A percentile compares a stretch with the other conserved stretches of the same genome.
These are phyloP conservation scores for Fusarium falciforme DNA, from an alignment of 2,329 filamentous ascomycete genomes.

Conservation along the genomic window DNA sequence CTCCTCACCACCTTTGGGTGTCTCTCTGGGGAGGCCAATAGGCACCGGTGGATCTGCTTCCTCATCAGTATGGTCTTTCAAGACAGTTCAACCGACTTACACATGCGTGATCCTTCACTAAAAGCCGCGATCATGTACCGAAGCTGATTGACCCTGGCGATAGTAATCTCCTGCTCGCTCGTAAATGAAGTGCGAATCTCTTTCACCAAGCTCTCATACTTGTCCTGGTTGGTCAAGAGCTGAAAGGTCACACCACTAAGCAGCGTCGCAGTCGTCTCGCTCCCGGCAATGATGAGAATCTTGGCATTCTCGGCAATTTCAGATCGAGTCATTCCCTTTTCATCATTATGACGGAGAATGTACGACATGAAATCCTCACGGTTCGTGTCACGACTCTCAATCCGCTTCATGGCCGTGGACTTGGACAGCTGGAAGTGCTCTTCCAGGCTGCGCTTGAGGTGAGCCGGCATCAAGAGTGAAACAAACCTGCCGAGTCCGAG, in stretches of 20 bases:
- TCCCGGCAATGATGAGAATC: conserved; percentile 4
- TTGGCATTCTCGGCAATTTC: not conserved
- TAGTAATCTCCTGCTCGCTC: not conserved
- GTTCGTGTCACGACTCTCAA: not conserved
- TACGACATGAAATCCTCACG: not conserved
- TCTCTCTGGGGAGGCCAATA: not conserved
- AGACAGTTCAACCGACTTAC: not conserved
- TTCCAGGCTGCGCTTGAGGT: not conserved
- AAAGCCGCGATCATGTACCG: conserved; percentile 4
- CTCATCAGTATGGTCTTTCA: not conserved
- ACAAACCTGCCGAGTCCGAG: not conserved
- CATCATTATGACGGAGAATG: not conserved
- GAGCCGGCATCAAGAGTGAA: not conserved
- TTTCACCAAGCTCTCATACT: not conserved
- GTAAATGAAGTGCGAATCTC: conserved; percentile 5
- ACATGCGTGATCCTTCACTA: conserved; percentile 8
- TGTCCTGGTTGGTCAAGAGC: not conserved
- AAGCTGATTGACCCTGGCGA: not conserved
- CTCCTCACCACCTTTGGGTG: not conserved
- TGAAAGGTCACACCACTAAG: conserved; percentile 4
- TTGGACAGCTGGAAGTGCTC: not conserved
- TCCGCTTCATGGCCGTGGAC: not conserved
- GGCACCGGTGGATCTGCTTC: conserved; percentile 3
- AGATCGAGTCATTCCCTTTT: not conserved
- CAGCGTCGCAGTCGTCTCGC: conserved; percentile 10